Evolutionary conservation across 1,139 yeast genomes (phyloP), one percentile per base, ranked within the genome.

Genomic region (Magnusiomyces suaveolens): DNA sequence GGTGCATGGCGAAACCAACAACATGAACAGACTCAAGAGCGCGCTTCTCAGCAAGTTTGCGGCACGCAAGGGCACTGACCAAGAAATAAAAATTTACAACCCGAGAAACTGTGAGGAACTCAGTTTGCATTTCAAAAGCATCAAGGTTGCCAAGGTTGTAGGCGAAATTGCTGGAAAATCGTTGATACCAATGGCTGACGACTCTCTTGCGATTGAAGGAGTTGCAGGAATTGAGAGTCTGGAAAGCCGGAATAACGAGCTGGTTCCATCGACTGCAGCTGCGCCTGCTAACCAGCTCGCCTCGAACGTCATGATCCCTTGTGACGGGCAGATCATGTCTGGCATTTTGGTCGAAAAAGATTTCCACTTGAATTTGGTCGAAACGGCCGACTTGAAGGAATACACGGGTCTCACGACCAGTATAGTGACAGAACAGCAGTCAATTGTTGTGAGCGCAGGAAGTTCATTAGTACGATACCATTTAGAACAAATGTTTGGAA

Each of bases 1-100:
- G 57, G 99, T 92, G 0, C 99, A 92, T 68, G 99, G 99, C n/a
- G 99, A 92, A 66, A 83, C 95, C 1, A 89, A 87, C 62, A 97
- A 96, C 32, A 92, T 92, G 98, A 98, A 97, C 56, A 82, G 98
- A 66, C 74, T 92, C 54, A 92, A 92, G 68, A 87, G 96, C 26
- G 98, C 98, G 0, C 74, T 92, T 48, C 73, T 89, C 62, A 87
- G 96, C 57, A 89, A 89, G 68, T 94, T 90, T 64, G 78, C 90
- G 6, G 79, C 82, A 50, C 75, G 87, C 53, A 89, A 85, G 66
- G 90, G 89, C 8, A 88, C 97, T 0, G 95, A 87, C 6, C 80
- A 85, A 52, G 98, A 92, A 66, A 90, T 90, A n/a, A 87, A 82
- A 63, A 95, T 92, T 3, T 90, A 79, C 71, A 92, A 89, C 62